Conservation (phyloP, 2,329 filamentous ascomycete genomes). For the Fusarium sp. region DNA sequence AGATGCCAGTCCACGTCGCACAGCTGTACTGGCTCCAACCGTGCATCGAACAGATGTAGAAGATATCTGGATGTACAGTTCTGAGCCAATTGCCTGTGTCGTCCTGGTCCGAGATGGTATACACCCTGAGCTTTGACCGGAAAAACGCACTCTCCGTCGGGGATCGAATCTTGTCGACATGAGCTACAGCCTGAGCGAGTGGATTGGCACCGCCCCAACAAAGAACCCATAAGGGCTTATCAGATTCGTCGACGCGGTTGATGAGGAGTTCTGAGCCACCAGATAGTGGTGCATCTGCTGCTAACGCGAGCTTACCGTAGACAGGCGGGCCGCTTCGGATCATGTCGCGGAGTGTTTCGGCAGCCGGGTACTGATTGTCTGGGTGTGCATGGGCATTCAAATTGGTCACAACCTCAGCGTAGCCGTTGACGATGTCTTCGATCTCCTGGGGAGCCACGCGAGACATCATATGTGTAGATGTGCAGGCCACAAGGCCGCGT, state of each 20-base stretch:
- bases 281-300: not conserved
- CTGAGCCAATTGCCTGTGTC: conserved; percentile 4
- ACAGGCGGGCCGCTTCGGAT: not conserved
- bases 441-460: conserved; percentile 6
- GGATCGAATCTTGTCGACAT: conserved; percentile 3
- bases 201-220: conserved; percentile 8
- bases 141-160: not conserved
- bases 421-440: conserved; percentile 2
- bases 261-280: conserved; percentile 2
- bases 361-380: not conserved
- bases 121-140: conserved; percentile 3
- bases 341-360: not conserved
- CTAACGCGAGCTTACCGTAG: not conserved
- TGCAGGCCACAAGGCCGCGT: conserved; percentile 1
- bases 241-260: not conserved
- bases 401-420: conserved; percentile 1
- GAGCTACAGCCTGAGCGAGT: not conserved
- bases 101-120: conserved; percentile 7
- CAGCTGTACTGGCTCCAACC: not conserved
- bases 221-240: not conserved
- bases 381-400: conserved; percentile 1
- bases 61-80: not conserved
- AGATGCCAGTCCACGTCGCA: conserved; percentile 2
- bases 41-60: conserved; percentile 5
- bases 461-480: conserved; percentile 1